Base-by-base conservation (phyloP, 2,329 filamentous ascomycete species). In the Incumbomyces lentus region DNA sequence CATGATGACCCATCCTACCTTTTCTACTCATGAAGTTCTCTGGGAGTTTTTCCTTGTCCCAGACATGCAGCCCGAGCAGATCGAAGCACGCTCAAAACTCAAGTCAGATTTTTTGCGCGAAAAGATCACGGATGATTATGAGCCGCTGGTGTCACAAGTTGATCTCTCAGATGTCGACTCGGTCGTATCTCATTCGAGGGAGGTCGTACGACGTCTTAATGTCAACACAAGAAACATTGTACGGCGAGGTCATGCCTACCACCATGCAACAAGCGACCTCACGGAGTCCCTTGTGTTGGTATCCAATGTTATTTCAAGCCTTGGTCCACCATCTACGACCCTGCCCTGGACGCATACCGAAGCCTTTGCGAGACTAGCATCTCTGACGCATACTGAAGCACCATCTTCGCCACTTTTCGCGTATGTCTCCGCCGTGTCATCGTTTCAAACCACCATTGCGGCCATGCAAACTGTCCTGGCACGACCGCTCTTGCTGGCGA, bases 31-130 rank as follows among this genome's bases (percentile, higher is more conserved):
- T 60, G 92, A 98, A 68, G 87, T 96, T 76, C 75, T 98, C 2
- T 98, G 92, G 93, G 92, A 98, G 59, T 98, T 98, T 67, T 95
- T 98, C 65, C 75, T 98, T 1, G 89, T 98, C 11, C 92, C 92
- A 1, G 92, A 98, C 56, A 79, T 98, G 41, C 86, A 95, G 61
- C 76, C 86, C 0, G 81, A 87, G 16, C 87, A 89, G 78, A 90
- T 96, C 74, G 83, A 86, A 44, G 83, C 94, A 62, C 79, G 92
- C 41, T 94, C 86, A 52, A 80, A 81, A 46, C 79, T 88, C 51
- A 98, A 98, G 66, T 85, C 87, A 3, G 83, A 89, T 62, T 79
- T 83, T 0, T 77, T 90, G 22, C 72, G 78, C 2, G 92, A 98
- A 60, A 89, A 82, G 47, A 82, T 98, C 30, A 78, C 80, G 44